Evolutionary conservation across 1,284 basidiomycete genomes (phyloP), one percentile per base, ranked within the genome.

Genomic region (Earliella scabrosa): DNA sequence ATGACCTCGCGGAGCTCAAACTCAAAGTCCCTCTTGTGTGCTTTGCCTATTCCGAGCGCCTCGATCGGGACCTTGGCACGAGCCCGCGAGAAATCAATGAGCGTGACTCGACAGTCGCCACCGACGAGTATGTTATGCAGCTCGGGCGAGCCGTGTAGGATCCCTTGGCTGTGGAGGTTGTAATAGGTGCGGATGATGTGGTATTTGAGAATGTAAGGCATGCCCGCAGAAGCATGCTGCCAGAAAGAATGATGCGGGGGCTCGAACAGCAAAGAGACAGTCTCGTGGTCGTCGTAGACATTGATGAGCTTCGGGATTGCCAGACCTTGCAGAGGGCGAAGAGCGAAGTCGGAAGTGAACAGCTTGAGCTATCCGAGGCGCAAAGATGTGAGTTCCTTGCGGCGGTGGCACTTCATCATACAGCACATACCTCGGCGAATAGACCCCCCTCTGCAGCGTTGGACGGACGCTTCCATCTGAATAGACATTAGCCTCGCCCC

Each of bases 11-110:
- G 75, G 74, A 83, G 79, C 60, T 88, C 86, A 52, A 76, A 41
- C 16, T 66, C 68, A 27, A 85, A 71, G n/a, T 84, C 79, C 1
- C 67, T 72, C 7, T 67, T 65, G 11, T 69, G 73, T 4, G 79
- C 77, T 23, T 57, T 61, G 23, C 62, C 56, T 3, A 87, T 68
- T 13, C 70, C 69, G 13, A 81, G 65, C 1, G 69, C 69, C 8
- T 70, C 51, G 31, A 75, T 70, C 26, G 77, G 72, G n/a, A 67
- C 66, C 6, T 72, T 52, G 4, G 78, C 75, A 26, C 75, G 73
- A 61, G 79, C 77, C 45, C 72, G 70, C 39, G 82, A 76, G 65
- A 86, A 87, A 66, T 87, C 79, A 59, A 83, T 77, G 48, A 88
- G 74, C 31, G 76, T 82, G 32, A 88, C 77, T 29, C 73, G 74